Conservation (phyloP, 169 alveolate genomes). For the Babesia caballi region DNA sequence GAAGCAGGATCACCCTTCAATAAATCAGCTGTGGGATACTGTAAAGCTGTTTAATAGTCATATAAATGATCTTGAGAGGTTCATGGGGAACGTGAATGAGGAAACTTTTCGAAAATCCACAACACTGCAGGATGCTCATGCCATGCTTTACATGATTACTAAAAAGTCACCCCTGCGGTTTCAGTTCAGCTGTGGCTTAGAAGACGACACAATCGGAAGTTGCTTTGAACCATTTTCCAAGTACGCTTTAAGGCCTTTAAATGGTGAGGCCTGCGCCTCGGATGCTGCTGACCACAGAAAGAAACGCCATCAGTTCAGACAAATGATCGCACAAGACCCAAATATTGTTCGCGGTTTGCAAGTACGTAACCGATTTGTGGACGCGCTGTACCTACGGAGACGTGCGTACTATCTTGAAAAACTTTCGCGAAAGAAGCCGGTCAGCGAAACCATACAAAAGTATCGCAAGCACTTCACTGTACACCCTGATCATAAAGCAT, state of each 20-base stretch:
- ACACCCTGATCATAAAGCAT: constrained; percentile 73
- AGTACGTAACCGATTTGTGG: constrained; percentile 71
- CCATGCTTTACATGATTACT: constrained; percentile 12
- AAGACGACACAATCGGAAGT: background rate
- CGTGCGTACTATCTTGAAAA: constrained; percentile 72
- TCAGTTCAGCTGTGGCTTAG: background rate
- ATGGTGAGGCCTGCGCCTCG: background rate
- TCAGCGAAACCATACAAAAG: constrained; percentile 68
- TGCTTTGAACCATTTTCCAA: constrained; percentile 19
- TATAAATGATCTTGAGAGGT: constrained; percentile 13
- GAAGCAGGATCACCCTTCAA: constrained; percentile 45
- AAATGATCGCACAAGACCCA: constrained; percentile 9
- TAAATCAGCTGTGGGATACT: constrained; percentile 54
- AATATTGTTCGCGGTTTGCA: background rate
- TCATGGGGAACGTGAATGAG: constrained; percentile 32
- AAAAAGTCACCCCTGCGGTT: constrained; percentile 1
- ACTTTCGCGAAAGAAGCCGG: constrained; percentile 70
- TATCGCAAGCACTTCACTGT: constrained; percentile 71
- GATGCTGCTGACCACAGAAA: background rate
- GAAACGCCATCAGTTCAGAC: constrained; percentile 3
- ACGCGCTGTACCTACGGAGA: constrained; percentile 73
- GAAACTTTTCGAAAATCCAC: constrained; percentile 34
- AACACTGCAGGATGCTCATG: constrained; percentile 49
- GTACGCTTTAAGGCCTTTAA: constrained; percentile 34
- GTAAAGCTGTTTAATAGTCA: constrained; percentile 13